These are phyloP conservation scores for Penicillium sp. DNA, from an alignment of 2,329 filamentous ascomycete genomes.

Conservation along the genomic window DNA sequence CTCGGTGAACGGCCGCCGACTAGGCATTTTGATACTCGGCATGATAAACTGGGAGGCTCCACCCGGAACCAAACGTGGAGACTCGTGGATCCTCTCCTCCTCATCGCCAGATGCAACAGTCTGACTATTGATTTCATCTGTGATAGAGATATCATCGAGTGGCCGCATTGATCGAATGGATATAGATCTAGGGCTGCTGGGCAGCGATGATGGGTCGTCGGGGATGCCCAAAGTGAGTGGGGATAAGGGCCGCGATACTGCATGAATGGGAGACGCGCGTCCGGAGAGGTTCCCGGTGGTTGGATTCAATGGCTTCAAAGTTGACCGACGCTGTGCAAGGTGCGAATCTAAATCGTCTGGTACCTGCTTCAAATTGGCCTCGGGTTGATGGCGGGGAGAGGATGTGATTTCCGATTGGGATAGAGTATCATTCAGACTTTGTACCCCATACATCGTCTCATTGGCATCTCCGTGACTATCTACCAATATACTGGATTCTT, in stretches of 20 bases:
- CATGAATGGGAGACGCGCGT: constrained; percentile 21
- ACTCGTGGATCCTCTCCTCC: constrained; percentile 43
- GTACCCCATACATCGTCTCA: constrained; percentile 54
- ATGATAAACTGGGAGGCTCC: constrained; percentile 78
- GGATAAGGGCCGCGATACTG: constrained; percentile 44
- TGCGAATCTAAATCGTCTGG: constrained; percentile 22
- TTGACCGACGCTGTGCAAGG: constrained; percentile 32
- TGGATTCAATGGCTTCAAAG: constrained; percentile 27
- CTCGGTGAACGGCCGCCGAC: constrained; percentile 83
- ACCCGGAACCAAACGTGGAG: constrained; percentile 32
- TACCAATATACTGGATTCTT: constrained; percentile 38
- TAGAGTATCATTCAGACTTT: constrained; percentile 55
- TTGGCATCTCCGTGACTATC: constrained; percentile 28
- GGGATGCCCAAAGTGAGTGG: constrained; percentile 47
- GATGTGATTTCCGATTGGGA: constrained; percentile 33
- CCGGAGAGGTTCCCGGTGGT: constrained; percentile 17
- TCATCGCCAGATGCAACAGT: constrained; percentile 55
- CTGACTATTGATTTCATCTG: constrained; percentile 55
- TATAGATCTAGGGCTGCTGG: constrained; percentile 58
- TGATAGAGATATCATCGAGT: constrained; percentile 55
- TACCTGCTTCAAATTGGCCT: constrained; percentile 12
- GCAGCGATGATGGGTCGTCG: constrained; percentile 49
- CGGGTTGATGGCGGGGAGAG: constrained; percentile 13
- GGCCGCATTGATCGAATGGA: constrained; percentile 57
- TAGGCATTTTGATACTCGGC: constrained; percentile 91